Conservation (phyloP, 2,329 filamentous ascomycete genomes). For the Claviceps africana region DNA sequence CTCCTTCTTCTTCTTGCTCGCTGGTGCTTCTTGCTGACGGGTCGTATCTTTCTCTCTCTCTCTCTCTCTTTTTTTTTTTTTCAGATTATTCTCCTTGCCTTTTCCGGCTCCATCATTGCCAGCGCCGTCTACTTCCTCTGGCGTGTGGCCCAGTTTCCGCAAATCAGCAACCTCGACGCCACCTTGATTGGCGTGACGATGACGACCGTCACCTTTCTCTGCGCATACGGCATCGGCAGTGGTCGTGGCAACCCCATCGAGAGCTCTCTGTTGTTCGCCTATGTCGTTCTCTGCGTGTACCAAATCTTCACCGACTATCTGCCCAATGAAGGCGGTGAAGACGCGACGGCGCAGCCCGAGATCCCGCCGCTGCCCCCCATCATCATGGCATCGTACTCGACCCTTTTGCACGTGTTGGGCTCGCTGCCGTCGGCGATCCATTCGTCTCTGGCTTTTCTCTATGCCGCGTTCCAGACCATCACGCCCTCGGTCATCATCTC, state of each 20-base stretch:
- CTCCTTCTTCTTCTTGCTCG: not conserved
- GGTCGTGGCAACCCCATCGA: slow-evolving; percentile 91
- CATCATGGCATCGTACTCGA: slow-evolving; percentile 96
- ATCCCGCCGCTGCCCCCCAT: slow-evolving; percentile 94
- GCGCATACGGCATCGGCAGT: slow-evolving; percentile 85
- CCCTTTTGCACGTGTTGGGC: slow-evolving; percentile 69
- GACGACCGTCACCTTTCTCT: slow-evolving; percentile 83
- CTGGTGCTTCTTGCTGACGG: not conserved
- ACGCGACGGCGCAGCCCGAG: slow-evolving; percentile 53
- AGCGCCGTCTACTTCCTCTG: slow-evolving; percentile 93
- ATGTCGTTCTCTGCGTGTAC: slow-evolving; percentile 96
- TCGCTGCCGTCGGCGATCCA: slow-evolving; percentile 72
- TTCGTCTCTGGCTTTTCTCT: slow-evolving; percentile 72
- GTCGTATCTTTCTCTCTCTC: too few species aligned
- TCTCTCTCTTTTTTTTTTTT: too few species aligned
- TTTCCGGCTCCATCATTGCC: slow-evolving; percentile 83
- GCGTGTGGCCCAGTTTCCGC: slow-evolving; percentile 85
- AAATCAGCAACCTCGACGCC: slow-evolving; percentile 83
- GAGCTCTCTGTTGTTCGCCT: slow-evolving; percentile 88
- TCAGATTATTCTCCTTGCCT: slow-evolving; percentile 73
- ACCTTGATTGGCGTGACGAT: slow-evolving; percentile 85
- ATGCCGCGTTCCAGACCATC: slow-evolving; percentile 87
- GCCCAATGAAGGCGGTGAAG: slow-evolving; percentile 51
- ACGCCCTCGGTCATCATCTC: slow-evolving; percentile 94
- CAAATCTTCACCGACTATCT: slow-evolving; percentile 98